Evolutionary conservation across 108 stramenopile species (phyloP).

Genomic region (Pseudonitzschia multistriata): DNA sequence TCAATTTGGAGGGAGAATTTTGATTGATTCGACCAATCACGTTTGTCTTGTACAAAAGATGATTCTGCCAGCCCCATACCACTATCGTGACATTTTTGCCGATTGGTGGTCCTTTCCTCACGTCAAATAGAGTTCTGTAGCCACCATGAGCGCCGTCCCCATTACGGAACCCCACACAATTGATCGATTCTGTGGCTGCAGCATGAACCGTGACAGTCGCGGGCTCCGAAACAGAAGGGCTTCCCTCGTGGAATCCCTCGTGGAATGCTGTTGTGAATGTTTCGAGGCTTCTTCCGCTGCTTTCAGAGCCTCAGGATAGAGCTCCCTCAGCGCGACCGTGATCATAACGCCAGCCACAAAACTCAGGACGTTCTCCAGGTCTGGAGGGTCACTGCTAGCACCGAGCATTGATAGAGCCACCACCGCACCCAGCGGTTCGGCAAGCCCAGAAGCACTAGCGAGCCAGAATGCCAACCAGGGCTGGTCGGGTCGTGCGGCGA

Average conservation of each 20-base stretch:
- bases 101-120: no score
- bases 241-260: no score
- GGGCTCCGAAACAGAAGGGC: no score
- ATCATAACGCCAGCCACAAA: slow-evolving; percentile 87
- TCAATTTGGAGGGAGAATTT: no score
- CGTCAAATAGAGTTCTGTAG: slow-evolving; percentile 31
- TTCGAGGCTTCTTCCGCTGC: background rate
- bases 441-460: slow-evolving; percentile 70
- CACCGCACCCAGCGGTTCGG: slow-evolving; percentile 73
- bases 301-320: slow-evolving; percentile 65
- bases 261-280: background rate
- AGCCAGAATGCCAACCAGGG: slow-evolving; percentile 72
- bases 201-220: background rate
- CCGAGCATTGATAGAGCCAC: slow-evolving; percentile 50
- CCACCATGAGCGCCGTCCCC: slow-evolving; percentile 29
- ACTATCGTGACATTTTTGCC: no score
- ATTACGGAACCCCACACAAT: slow-evolving; percentile 28
- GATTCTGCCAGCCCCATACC: no score
- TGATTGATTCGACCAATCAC: no score
- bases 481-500: slow-evolving; percentile 71
- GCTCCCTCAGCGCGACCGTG: slow-evolving; percentile 67
- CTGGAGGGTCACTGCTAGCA: background rate
- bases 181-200: slow-evolving; percentile 11
- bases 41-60: no score
- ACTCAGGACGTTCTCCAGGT: slow-evolving; percentile 76